phyloP scores from a whole-genome alignment of 2,329 filamentous ascomycete genomes.

The Bipolaris zeicola region DNA sequence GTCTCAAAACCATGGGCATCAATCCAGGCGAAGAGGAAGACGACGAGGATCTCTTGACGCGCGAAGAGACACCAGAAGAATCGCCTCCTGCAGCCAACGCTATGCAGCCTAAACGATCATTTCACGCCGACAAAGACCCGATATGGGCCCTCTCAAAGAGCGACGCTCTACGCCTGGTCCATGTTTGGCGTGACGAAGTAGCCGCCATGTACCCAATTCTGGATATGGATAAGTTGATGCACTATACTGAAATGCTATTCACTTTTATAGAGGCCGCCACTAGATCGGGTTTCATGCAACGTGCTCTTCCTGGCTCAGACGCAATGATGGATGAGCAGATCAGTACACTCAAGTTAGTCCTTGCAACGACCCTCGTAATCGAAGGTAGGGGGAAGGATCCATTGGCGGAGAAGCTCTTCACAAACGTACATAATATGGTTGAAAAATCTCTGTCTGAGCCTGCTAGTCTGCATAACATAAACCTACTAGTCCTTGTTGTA shows the following conservation, averaged over 20 bases:
- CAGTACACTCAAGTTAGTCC: slow-evolving; percentile 78
- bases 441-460: slow-evolving; percentile 67
- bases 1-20: slow-evolving; percentile 88
- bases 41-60: slow-evolving; percentile 63
- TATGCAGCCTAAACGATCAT: slow-evolving; percentile 17
- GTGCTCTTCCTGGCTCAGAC: slow-evolving; percentile 61
- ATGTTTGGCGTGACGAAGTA: slow-evolving; percentile 86
- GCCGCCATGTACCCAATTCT: slow-evolving; percentile 91
- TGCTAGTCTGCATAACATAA: slow-evolving; percentile 63
- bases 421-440: slow-evolving; percentile 73
- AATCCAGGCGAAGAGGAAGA: slow-evolving; percentile 65
- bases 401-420: slow-evolving; percentile 73
- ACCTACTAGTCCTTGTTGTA: slow-evolving; percentile 63
- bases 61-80: slow-evolving; percentile 59
- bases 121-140: slow-evolving; percentile 68
- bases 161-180: slow-evolving; percentile 78
- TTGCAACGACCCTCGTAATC: slow-evolving; percentile 77
- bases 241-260: slow-evolving; percentile 72
- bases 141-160: slow-evolving; percentile 78
- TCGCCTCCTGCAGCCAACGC: slow-evolving; percentile 47
- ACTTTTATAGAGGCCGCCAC: slow-evolving; percentile 73
- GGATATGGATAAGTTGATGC: slow-evolving; percentile 72
- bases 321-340: slow-evolving; percentile 67
- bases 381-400: slow-evolving; percentile 81
- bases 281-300: slow-evolving; percentile 63